Percentiles rank a stretch among this genome's conserved stretches.
Evolutionary conservation across 768 basidiomycete species (phyloP).

Genomic region (Paxillus ammoniavirescens): DNA sequence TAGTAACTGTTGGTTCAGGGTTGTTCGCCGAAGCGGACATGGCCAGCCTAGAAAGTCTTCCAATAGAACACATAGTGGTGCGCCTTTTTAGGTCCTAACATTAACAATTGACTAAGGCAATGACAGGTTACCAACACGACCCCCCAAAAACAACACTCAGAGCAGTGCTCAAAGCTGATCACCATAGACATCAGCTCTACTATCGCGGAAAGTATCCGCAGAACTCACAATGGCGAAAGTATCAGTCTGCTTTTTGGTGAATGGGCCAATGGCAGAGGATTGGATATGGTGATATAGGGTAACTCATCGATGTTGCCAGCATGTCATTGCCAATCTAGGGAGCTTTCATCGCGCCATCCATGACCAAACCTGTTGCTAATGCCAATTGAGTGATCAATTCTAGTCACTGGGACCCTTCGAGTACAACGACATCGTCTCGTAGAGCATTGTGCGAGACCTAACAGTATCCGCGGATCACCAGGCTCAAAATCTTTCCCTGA

Average conservation of each 20-base stretch:
- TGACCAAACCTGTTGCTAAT: no score
- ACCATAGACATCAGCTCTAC: slow-evolving; percentile 90
- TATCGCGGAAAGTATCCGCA: slow-evolving; percentile 92
- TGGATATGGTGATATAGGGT: slow-evolving; percentile 27
- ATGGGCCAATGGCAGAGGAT: slow-evolving; percentile 53
- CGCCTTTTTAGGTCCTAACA: slow-evolving; percentile 19
- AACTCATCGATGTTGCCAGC: neutral
- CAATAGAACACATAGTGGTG: slow-evolving; percentile 85
- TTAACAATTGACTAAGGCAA: slow-evolving; percentile 5
- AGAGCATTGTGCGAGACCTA: no score
- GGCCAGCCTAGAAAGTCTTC: slow-evolving; percentile 63
- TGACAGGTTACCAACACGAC: slow-evolving; percentile 90
- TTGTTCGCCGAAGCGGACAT: slow-evolving; percentile 78
- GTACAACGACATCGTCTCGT: no score
- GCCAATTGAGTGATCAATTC: no score
- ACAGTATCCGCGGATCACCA: no score
- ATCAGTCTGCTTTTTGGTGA: slow-evolving; percentile 87
- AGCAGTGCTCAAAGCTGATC: slow-evolving; percentile 69
- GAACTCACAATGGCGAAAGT: slow-evolving; percentile 93
- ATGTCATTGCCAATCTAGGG: no score
- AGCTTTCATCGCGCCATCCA: no score
- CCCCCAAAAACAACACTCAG: slow-evolving; percentile 73
- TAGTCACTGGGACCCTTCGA: no score
- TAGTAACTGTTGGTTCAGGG: slow-evolving; percentile 41
- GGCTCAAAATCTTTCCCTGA: no score